These are phyloP conservation scores for Fusarium sp. DNA, from an alignment of 2,329 filamentous ascomycete genomes.

Conservation along the genomic window DNA sequence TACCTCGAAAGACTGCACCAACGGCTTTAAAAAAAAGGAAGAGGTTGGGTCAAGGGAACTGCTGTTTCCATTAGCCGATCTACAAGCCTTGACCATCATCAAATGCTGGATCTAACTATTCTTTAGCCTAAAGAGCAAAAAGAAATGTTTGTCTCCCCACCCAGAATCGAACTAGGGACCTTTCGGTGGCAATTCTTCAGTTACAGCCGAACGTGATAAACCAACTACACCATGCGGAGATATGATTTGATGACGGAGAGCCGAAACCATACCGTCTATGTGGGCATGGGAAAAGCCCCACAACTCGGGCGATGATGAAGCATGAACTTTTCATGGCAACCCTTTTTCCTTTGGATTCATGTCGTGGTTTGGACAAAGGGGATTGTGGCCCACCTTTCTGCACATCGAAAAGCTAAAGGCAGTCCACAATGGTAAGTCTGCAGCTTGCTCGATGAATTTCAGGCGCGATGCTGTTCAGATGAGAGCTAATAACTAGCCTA, in stretches of 20 bases:
- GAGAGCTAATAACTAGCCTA: too few relatives aligned
- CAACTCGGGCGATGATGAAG: not conserved
- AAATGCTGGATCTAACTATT: not conserved
- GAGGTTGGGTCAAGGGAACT: not conserved
- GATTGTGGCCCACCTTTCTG: too few relatives aligned
- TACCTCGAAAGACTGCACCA: too few relatives aligned
- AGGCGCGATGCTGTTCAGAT: too few relatives aligned
- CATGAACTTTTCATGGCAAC: not conserved
- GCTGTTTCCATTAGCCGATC: not conserved
- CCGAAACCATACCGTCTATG: not conserved
- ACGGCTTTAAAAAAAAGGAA: too few relatives aligned
- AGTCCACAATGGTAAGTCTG: too few relatives aligned
- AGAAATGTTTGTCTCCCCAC: not conserved
- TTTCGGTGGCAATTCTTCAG: constrained; percentile 22
- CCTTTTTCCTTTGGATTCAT: too few relatives aligned
- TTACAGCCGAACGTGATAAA: constrained; percentile 20
- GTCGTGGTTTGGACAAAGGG: too few relatives aligned
- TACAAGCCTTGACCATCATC: not conserved
- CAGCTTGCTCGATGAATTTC: too few relatives aligned
- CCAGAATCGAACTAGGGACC: constrained; percentile 20
- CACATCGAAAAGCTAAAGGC: too few relatives aligned
- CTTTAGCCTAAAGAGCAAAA: not conserved
- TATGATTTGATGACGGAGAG: not conserved
- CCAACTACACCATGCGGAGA: constrained; percentile 19
- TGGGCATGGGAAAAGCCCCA: not conserved